These are phyloP conservation scores for Lactuca sativa DNA, from an alignment of 129 eudicot species.

Conservation along the genomic window DNA sequence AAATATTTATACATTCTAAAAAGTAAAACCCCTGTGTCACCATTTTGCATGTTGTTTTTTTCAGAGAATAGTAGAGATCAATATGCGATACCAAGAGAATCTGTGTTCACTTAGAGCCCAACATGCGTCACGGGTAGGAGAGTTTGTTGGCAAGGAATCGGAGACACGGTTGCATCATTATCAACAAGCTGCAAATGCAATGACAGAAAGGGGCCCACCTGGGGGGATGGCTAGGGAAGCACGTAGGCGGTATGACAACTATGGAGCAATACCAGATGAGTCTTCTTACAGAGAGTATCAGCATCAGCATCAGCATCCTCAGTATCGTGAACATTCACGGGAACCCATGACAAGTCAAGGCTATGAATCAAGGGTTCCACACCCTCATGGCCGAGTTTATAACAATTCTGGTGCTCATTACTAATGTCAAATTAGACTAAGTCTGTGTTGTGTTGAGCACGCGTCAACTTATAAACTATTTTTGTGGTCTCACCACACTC, in stretches of 20 bases:
- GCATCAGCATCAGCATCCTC: neutral
- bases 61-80: conserved; percentile 48
- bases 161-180: conserved; percentile 35
- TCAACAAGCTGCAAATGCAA: conserved; percentile 30
- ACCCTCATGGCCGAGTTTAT: conserved; percentile 46
- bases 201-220: conserved; percentile 20
- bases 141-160: conserved; percentile 44
- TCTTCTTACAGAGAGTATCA: conserved; percentile 3
- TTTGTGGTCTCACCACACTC: no score
- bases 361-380: conserved; percentile 36
- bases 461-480: no score
- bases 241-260: conserved; percentile 4
- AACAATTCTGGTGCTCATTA: conserved; percentile 27
- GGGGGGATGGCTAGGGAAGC: conserved; percentile 9
- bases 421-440: neutral
- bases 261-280: conserved; percentile 16
- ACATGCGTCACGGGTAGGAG: conserved; percentile 38
- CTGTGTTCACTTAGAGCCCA: conserved; percentile 34
- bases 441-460: no score
- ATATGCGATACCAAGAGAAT: conserved; percentile 37
- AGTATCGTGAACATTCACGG: conserved; percentile 14
- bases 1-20: no score
- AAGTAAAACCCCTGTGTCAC: neutral
- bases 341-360: conserved; percentile 28
- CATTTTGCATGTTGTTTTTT: neutral